These are phyloP conservation scores for Pirum gemmata DNA, from an alignment of 78 protist genomes.

Conservation along the genomic window DNA sequence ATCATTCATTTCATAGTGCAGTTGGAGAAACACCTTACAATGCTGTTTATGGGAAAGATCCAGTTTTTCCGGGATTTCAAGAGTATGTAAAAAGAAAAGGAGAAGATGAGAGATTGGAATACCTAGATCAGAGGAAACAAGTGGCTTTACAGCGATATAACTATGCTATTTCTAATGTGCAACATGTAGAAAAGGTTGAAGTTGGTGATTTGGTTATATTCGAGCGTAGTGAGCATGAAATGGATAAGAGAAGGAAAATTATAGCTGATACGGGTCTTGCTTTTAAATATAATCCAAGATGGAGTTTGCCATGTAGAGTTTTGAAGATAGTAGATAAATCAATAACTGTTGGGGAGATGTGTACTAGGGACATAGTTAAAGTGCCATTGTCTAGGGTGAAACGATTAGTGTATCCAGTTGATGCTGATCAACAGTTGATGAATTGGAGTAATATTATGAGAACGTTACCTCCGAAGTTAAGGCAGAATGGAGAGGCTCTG, in stretches of 20 bases:
- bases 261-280: background rate
- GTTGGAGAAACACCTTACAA: background rate
- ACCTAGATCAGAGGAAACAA: background rate
- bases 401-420: too few species aligned
- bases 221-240: background rate
- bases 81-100: background rate
- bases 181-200: background rate
- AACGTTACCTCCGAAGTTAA: too few species aligned
- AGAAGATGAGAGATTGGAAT: background rate
- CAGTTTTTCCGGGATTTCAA: background rate
- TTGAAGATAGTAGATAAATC: too few species aligned
- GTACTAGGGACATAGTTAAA: too few species aligned
- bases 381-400: too few species aligned
- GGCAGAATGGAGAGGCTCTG: too few species aligned
- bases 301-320: background rate
- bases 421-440: too few species aligned
- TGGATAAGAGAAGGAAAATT: background rate
- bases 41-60: background rate
- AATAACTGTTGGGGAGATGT: too few species aligned
- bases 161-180: background rate
- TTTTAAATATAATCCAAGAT: background rate
- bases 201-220: background rate
- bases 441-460: too few species aligned
- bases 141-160: background rate
- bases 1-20: background rate